A percentile compares a stretch with the other conserved stretches of the same genome.
These are phyloP conservation scores for Ophiostoma fasciatum DNA, from an alignment of 2,329 filamentous ascomycete species.

Conservation along the genomic window DNA sequence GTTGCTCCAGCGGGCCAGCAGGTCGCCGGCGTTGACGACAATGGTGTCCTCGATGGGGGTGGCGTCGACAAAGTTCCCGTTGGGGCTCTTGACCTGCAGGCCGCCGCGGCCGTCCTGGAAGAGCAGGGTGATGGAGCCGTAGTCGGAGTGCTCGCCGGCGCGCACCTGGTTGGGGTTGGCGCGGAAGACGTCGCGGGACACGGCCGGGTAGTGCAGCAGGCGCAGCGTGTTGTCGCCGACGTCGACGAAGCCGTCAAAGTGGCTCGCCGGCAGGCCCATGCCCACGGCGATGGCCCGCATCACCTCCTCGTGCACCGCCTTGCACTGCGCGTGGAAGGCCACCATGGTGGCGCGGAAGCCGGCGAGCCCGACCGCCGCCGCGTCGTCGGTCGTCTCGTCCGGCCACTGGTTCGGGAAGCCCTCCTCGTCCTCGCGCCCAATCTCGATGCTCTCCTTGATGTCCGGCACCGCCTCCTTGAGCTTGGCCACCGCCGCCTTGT, in stretches of 20 bases:
- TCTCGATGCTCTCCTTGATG: conserved; percentile 49
- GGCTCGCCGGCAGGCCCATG: conserved; percentile 53
- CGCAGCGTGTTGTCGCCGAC: conserved; percentile 57
- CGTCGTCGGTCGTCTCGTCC: conserved; percentile 28
- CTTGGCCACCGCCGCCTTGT: conserved; percentile 40
- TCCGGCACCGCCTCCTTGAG: conserved; percentile 45
- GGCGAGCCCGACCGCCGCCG: conserved; percentile 27
- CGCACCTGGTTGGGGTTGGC: conserved; percentile 55
- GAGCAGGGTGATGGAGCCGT: conserved; percentile 45
- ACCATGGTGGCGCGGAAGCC: conserved; percentile 62
- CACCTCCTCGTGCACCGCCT: conserved; percentile 57
- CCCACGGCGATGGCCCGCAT: conserved; percentile 80
- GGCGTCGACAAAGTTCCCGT: conserved; percentile 66
- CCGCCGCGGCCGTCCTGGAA: conserved; percentile 45
- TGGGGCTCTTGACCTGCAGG: conserved; percentile 50
- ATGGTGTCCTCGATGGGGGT: conserved; percentile 69
- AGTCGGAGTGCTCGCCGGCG: conserved; percentile 63
- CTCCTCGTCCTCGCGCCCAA: conserved; percentile 43
- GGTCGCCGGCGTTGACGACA: conserved; percentile 78
- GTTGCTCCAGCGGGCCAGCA: conserved; percentile 80
- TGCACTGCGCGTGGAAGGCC: conserved; percentile 60
- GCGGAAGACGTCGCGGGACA: conserved; percentile 49
- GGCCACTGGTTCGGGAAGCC: conserved; percentile 69
- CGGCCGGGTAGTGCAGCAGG: conserved; percentile 62
- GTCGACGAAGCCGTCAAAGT: conserved; percentile 64